Evolutionary conservation across 305 asterid genomes (phyloP), one percentile per base, ranked within the genome.

Genomic region (Andrographis paniculata): DNA sequence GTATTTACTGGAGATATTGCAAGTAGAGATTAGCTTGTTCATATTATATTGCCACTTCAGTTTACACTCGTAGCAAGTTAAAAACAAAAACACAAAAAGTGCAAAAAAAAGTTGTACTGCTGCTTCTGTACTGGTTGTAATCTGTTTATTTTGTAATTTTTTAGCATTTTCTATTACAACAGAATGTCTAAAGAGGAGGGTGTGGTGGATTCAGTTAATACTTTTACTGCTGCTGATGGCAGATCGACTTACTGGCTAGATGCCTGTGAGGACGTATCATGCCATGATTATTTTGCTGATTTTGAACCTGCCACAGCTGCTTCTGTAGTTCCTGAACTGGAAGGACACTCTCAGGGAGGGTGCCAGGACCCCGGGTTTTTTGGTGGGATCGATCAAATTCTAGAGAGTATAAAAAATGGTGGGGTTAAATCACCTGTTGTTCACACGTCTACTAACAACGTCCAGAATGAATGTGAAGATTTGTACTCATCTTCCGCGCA

Each of bases 161-260:
- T 55, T 27, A 54, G 58, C 56, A 50, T 28, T 27, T 45, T 28
- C 22, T 28, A 41, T 52, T 0, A n/a, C n/a, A 47, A 21, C 28
- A 7, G 14, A 40, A 81, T 81, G 95, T 88, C 70, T 55, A 50
- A 46, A 36, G 81, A 49, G 57, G 70, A 65, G 60, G 59, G 58
- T 61, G 62, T 71, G 68, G 62, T 71, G 68, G 78, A 55, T 74
- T 58, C 73, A 50, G 76, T 39, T 42, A 60, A 44, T 53, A 63
- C 50, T 52, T 42, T 50, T 67, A 50, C 36, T 7, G 64, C 50
- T 46, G 66, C 52, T 24, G 75, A 70, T 49, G 73, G 59, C 23
- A 78, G 72, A 53, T 64, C 87, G 24, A 82, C 93, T n/a, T 91
- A 80, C 62, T 91, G 99, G 99, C 60, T 91, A 20, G 96, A 91